phyloP scores from a whole-genome alignment of 2,329 filamentous ascomycete species.

The Metarhizium anisopliae region DNA sequence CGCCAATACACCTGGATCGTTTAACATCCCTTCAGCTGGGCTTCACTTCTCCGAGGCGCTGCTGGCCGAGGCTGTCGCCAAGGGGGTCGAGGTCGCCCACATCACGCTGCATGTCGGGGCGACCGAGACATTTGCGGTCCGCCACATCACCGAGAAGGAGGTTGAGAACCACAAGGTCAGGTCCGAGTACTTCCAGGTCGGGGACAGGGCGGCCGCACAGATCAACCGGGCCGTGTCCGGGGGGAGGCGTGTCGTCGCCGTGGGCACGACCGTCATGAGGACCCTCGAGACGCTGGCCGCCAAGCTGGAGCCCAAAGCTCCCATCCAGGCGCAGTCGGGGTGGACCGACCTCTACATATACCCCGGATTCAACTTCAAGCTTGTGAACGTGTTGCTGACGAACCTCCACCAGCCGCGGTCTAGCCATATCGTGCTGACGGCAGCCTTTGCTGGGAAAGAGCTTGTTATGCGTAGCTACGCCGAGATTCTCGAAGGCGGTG shows the following conservation, averaged over 20 bases:
- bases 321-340: not conserved
- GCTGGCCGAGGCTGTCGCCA: not conserved
- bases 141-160: not conserved
- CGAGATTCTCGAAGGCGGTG: not conserved
- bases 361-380: not conserved
- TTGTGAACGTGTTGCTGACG: not conserved
- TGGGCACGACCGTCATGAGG: not conserved
- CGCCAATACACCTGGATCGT: not conserved
- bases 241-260: not conserved
- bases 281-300: not conserved
- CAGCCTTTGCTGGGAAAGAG: not conserved
- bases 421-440: not conserved
- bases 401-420: not conserved
- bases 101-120: not conserved
- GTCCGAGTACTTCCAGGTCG: not conserved
- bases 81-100: not conserved
- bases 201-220: not conserved
- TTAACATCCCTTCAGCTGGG: not conserved
- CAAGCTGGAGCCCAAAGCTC: not conserved
- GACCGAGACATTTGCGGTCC: not conserved
- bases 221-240: not conserved
- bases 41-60: not conserved
- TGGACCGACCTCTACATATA: not conserved
- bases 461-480: not conserved
- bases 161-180: not conserved